Percentiles rank a stretch among this genome's conserved stretches.
These are phyloP conservation scores for Paramecium octaurelia DNA, from an alignment of 73 alveolate species.

Conservation along the genomic window DNA sequence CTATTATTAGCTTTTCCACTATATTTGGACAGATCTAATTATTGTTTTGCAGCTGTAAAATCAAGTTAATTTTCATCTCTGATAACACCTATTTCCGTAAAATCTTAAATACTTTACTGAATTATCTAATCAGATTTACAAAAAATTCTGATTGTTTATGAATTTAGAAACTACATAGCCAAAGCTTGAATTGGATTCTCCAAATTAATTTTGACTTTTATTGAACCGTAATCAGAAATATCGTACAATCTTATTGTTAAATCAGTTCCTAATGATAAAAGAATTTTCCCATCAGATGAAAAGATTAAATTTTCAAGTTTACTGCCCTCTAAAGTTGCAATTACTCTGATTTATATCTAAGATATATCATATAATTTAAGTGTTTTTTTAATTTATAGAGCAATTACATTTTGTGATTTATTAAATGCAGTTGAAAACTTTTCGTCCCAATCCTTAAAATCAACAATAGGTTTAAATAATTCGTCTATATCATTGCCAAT, in stretches of 20 bases:
- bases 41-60: background rate
- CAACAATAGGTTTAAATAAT: too few relatives aligned
- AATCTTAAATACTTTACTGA: background rate
- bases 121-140: background rate
- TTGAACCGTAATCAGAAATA: background rate
- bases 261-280: background rate
- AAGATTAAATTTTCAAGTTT: background rate
- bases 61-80: background rate
- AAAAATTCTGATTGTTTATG: background rate
- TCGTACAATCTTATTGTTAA: background rate
- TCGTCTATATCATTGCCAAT: background rate
- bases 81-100: background rate
- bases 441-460: too few relatives aligned
- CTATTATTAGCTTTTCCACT: background rate
- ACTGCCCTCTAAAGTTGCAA: background rate
- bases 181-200: background rate
- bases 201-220: too few relatives aligned
- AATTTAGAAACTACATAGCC: background rate
- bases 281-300: background rate
- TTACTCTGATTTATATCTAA: too few relatives aligned
- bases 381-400: background rate
- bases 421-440: background rate
- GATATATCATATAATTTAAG: background rate
- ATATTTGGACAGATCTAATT: background rate
- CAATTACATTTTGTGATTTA: background rate